phyloP scores from a whole-genome alignment of 495 filamentous ascomycete genomes.

The Haplographium delicatum region DNA sequence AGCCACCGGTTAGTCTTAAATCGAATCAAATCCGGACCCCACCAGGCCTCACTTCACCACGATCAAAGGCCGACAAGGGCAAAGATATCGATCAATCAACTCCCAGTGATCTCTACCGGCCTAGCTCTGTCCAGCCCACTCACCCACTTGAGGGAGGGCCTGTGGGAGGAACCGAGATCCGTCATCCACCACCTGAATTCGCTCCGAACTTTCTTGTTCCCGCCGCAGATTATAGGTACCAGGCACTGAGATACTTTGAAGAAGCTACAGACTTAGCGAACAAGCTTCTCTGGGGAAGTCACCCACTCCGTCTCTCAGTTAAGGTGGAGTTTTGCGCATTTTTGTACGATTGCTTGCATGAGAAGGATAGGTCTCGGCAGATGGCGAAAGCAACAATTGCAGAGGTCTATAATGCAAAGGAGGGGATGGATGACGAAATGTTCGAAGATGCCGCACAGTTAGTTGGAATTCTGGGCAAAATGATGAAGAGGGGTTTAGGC shows the following conservation, averaged over 20 bases:
- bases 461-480: slow-evolving; percentile 66
- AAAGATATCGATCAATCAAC: slow-evolving; percentile 22
- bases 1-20: slow-evolving; percentile 36
- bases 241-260: slow-evolving; percentile 73
- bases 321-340: slow-evolving; percentile 95
- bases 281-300: slow-evolving; percentile 70
- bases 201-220: slow-evolving; percentile 68
- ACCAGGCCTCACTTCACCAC: slow-evolving; percentile 25
- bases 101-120: slow-evolving; percentile 17
- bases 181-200: slow-evolving; percentile 17
- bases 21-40: slow-evolving; percentile 21
- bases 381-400: slow-evolving; percentile 79
- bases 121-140: slow-evolving; percentile 36
- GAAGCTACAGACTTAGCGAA: slow-evolving; percentile 73
- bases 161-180: slow-evolving; percentile 26
- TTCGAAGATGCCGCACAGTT: slow-evolving; percentile 74
- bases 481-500: slow-evolving; percentile 64
- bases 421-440: slow-evolving; percentile 89
- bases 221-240: slow-evolving; percentile 74
- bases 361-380: slow-evolving; percentile 63
- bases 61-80: slow-evolving; percentile 24
- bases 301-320: slow-evolving; percentile 84
- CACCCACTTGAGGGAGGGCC: slow-evolving; percentile 43
- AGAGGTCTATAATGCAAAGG: slow-evolving; percentile 84
- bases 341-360: slow-evolving; percentile 87